A percentile compares a stretch with the other conserved stretches of the same genome.
phyloP scores from a whole-genome alignment of 805 yeast genomes.

The Komagataella pastoris region DNA sequence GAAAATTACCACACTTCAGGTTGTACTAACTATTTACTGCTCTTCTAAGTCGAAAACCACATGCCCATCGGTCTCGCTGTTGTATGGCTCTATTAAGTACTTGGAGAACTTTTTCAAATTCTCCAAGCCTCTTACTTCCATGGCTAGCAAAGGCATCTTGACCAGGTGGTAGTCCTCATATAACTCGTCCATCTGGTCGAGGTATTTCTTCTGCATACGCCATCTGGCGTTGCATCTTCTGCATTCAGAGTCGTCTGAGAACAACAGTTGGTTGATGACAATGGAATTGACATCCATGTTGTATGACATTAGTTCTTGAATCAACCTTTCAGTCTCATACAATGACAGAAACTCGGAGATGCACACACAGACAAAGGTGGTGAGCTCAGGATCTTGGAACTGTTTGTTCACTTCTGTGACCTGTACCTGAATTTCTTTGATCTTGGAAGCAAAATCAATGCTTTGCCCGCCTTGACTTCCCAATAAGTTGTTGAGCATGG shows the following conservation, averaged over 20 bases:
- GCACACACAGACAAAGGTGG: conserved; percentile 94
- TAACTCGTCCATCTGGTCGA: conserved; percentile 89
- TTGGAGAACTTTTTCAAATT: conserved; percentile 75
- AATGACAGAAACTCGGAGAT: conserved; percentile 92
- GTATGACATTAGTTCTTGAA: conserved; percentile 89
- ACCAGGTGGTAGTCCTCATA: conserved; percentile 96
- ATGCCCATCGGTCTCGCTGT: conserved; percentile 46
- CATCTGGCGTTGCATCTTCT: conserved; percentile 86
- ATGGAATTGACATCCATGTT: conserved; percentile 95
- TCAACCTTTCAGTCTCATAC: conserved; percentile 95
- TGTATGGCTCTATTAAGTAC: conserved; percentile 67
- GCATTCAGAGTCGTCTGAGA: conserved; percentile 76
- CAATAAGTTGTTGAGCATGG: conserved; percentile 76
- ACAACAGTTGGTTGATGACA: conserved; percentile 85
- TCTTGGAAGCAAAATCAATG: conserved; percentile 37
- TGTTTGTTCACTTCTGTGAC: conserved; percentile 87
- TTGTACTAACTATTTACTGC: conserved; percentile 9
- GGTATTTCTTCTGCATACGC: conserved; percentile 91
- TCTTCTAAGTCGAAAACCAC: conserved; percentile 43
- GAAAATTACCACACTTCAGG: background rate
- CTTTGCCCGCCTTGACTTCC: conserved; percentile 52
- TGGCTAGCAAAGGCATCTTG: conserved; percentile 88
- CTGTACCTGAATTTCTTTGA: conserved; percentile 66
- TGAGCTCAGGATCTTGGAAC: conserved; percentile 90
- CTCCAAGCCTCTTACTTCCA: conserved; percentile 88